Evolutionary conservation across 2,329 filamentous ascomycete species (phyloP).

Genomic region (Talaromyces sp.): DNA sequence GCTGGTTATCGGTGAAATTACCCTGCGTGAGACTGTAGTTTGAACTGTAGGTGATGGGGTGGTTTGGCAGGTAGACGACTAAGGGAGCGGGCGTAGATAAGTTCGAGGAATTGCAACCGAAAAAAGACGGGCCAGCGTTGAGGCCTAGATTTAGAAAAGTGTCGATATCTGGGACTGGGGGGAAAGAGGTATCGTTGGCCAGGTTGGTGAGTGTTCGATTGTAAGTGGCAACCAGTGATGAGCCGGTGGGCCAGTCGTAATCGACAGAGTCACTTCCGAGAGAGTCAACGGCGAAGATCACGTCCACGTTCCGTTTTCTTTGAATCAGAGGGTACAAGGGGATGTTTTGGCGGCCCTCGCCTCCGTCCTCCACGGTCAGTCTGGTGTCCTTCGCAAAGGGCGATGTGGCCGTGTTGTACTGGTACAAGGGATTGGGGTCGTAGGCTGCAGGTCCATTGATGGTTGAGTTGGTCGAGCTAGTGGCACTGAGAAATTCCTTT

Average conservation of each 20-base stretch:
- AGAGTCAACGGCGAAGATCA: constrained; percentile 74
- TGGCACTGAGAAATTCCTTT: constrained; percentile 54
- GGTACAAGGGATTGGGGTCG: constrained; percentile 66
- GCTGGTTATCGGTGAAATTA: no score
- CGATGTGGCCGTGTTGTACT: constrained; percentile 56
- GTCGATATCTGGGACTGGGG: constrained; percentile 64
- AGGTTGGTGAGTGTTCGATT: constrained; percentile 56
- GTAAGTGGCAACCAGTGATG: constrained; percentile 67
- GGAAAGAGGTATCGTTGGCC: constrained; percentile 64
- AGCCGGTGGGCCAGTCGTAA: constrained; percentile 69
- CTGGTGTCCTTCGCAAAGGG: constrained; percentile 45
- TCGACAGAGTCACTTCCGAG: constrained; percentile 60
- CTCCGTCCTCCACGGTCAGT: constrained; percentile 71
- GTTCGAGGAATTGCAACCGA: constrained; percentile 58
- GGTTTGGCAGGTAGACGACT: not conserved
- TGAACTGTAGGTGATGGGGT: not conserved
- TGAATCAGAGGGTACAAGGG: constrained; percentile 73
- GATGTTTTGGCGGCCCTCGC: constrained; percentile 71
- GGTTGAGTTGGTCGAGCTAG: constrained; percentile 49
- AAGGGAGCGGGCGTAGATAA: not conserved
- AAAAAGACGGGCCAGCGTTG: constrained; percentile 70
- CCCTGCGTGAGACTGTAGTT: not conserved
- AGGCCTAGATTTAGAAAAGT: constrained; percentile 73
- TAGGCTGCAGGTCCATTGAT: constrained; percentile 70
- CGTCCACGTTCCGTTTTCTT: constrained; percentile 64